Base-by-base conservation (phyloP, 2,329 filamentous ascomycete species). In the Talaromyces pinophilus region DNA sequence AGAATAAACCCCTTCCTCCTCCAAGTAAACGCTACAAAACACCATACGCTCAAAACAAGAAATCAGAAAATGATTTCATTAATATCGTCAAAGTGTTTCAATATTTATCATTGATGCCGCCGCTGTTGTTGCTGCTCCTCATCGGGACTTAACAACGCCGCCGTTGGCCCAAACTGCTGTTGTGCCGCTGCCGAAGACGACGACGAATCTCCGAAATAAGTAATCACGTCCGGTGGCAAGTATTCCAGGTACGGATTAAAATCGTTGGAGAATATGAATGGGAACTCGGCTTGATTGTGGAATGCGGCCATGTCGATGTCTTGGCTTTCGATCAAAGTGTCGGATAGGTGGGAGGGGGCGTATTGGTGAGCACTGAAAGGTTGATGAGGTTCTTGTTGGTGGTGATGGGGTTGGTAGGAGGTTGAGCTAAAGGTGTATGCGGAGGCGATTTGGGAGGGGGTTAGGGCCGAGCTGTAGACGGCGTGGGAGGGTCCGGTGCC, bases 221-320 rank as follows among this genome's bases (percentile, higher is more conserved):
- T 84, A 46, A 90, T 72, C 67, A 91, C 84, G 72, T 91, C 88
- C 28, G 84, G 85, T 0, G 90, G 89, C 6, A 92, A 79, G 67
- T 91, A 91, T 71, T 92, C 90, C 11, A 93, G 80, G 89, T 90
- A 93, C 0, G 88, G 87, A 78, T 92, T 86, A 52, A 92, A 89
- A 17, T 87, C 85, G 1, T 87, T 88, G 33, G 75, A 76, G 33
- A 80, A 77, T 10, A 72, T 66, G 35, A 81, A 80, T 1, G 78
- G 78, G 54, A 79, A 76, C 1, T 75, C 72, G 46, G 76, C 73
- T 42, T 78, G 77, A 61, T 79, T 73, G 7, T 80, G 77, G 19
- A 93, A 78, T 4, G 86, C 81, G 28, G 85, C 87, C 82, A 93
- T 90, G 69, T 93, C 90, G 40, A 94, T 87, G 69, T 93, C 90